Base-by-base conservation (phyloP, 2,329 filamentous ascomycete genomes). In the Spiromastix sp. region DNA sequence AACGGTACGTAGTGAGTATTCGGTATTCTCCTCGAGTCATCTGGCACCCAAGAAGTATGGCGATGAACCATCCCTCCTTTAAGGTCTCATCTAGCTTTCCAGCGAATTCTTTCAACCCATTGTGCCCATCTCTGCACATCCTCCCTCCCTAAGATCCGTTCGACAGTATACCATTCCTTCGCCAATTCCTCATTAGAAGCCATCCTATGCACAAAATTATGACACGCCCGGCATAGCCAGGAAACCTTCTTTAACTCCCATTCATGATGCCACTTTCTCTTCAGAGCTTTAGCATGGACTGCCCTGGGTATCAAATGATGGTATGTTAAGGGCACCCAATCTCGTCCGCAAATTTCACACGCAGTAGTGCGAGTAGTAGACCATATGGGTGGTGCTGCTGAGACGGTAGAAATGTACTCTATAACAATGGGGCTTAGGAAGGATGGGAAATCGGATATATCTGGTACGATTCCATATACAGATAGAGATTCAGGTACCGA, bases 221-320 rank as follows among this genome's bases (percentile, higher is more conserved):
- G 85, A 50, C 85, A 93, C 2, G 84, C 81, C 32, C 84, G 69
- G 58, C 85, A 93, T 45, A 93, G 59, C 85, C 85, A 93, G 9
- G 85, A 85, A 13, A 91, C 85, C 52, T 77, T 85, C 49, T 83
- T 76, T 56, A 93, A 55, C 59, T 77, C 73, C 55, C 83, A 81
- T 42, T 77, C 74, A 3, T 71, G 70, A 62, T 87, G 82, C 85
- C 85, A 93, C 1, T 80, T 81, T 27, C 83, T 67, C 64, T 82
- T 85, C 25, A 85, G 55, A 3, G 74, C 83, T 53, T 85, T 85
- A 5, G 72, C 77, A 57, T 93, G 85, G 40, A 85, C 77, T 28
- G 73, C 71, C 26, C 76, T 72, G n/a, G 85, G 85, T 36, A 93
- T 86, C 28, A 93, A 64, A 60, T 93, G 85, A 52, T 93, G 85